Conservation (phyloP, 257 asterid genomes). For the Petrea volubilis region DNA sequence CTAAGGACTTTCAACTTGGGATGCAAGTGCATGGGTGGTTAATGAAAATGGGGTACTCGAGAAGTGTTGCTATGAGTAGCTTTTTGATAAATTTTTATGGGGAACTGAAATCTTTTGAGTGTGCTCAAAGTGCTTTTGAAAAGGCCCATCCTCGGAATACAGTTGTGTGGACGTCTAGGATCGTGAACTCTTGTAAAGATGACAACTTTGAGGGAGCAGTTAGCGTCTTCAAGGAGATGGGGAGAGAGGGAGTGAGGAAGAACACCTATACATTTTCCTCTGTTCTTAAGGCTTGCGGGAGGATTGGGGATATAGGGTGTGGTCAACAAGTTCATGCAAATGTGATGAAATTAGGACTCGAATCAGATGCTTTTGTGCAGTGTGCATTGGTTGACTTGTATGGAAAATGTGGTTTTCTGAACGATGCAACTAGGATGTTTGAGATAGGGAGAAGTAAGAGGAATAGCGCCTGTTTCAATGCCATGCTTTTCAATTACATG, state of each 20-base stretch:
- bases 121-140: conserved; percentile 51
- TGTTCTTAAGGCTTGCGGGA: conserved; percentile 70
- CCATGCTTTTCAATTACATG: conserved; percentile 48
- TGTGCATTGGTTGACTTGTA: conserved; percentile 68
- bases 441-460: conserved; percentile 30
- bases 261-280: conserved; percentile 60
- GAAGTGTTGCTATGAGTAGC: conserved; percentile 46
- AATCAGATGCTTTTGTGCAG: conserved; percentile 51
- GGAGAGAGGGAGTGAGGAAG: conserved; percentile 55
- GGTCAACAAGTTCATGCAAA: conserved; percentile 73
- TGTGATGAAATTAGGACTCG: conserved; percentile 67
- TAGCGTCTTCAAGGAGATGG: conserved; percentile 65
- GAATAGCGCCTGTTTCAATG: conserved; percentile 59
- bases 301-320: conserved; percentile 40
- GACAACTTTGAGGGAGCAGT: conserved; percentile 42
- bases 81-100: conserved; percentile 74
- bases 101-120: conserved; percentile 41
- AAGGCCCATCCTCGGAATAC: conserved; percentile 39
- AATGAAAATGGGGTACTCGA: conserved; percentile 54
- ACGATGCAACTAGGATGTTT: conserved; percentile 48
- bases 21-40: conserved; percentile 72
- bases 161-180: conserved; percentile 66
- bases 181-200: conserved; percentile 46
- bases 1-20: conserved; percentile 55
- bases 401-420: conserved; percentile 55